phyloP scores from a whole-genome alignment of 2,329 filamentous ascomycete species.

The Alternaria atra region DNA sequence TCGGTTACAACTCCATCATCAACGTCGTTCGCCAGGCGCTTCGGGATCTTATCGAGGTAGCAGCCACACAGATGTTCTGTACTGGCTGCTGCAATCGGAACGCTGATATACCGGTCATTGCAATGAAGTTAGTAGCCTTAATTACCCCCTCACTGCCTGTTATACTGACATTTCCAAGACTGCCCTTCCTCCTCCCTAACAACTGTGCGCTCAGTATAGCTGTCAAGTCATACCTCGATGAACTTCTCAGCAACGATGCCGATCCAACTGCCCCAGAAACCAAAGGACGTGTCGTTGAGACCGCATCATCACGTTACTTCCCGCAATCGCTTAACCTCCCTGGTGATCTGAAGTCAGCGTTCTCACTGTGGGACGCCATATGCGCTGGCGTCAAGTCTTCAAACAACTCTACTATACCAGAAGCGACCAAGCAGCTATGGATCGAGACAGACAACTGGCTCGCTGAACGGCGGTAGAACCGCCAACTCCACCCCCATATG shows the following conservation, averaged over 20 bases:
- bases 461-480: constrained; percentile 36
- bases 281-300: constrained; percentile 60
- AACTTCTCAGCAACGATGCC: constrained; percentile 65
- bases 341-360: constrained; percentile 67
- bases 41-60: constrained; percentile 84
- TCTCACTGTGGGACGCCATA: constrained; percentile 72
- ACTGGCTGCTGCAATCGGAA: constrained; percentile 79
- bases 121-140: constrained; percentile 68
- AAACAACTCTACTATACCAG: constrained; percentile 53
- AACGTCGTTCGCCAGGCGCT: constrained; percentile 80
- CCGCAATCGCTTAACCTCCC: constrained; percentile 67
- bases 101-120: constrained; percentile 67
- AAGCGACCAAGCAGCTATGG: constrained; percentile 63
- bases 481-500: neutral
- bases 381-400: constrained; percentile 66
- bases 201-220: constrained; percentile 82
- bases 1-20: constrained; percentile 85
- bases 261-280: constrained; percentile 63
- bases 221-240: constrained; percentile 80
- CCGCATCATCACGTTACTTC: constrained; percentile 67
- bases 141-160: constrained; percentile 35
- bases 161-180: constrained; percentile 34
- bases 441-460: constrained; percentile 70
- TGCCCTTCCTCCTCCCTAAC: constrained; percentile 74
- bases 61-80: constrained; percentile 81